phyloP scores from a whole-genome alignment of 2,329 filamentous ascomycete species.

The Penicillium sp. region DNA sequence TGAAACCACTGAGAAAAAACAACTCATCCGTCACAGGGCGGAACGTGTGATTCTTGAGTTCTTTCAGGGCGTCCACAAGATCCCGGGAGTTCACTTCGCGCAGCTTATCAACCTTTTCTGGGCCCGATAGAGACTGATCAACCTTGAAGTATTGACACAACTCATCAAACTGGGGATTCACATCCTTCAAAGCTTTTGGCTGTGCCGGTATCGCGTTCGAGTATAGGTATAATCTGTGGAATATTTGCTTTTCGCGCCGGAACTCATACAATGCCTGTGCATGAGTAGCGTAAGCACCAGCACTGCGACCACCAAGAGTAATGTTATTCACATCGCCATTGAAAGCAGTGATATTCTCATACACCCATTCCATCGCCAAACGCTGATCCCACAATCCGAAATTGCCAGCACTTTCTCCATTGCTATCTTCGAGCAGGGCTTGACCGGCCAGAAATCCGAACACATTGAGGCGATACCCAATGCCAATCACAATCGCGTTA shows the following conservation, averaged over 20 bases:
- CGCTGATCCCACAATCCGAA: constrained; percentile 18
- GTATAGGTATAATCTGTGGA: background rate
- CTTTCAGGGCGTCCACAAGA: constrained; percentile 35
- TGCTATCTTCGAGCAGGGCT: background rate
- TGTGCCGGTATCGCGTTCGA: background rate
- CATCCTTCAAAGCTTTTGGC: background rate
- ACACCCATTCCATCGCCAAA: constrained; percentile 31
- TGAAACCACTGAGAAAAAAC: constrained; percentile 42
- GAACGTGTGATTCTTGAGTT: constrained; percentile 48
- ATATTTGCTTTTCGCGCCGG: background rate
- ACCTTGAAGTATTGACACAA: constrained; percentile 31
- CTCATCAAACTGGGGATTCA: background rate
- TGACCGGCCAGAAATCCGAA: background rate
- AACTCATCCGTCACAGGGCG: constrained; percentile 45
- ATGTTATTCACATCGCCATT: constrained; percentile 34
- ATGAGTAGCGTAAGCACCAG: background rate
- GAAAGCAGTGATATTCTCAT: constrained; percentile 35
- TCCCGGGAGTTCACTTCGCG: constrained; percentile 32
- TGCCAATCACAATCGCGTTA: background rate
- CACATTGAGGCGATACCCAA: background rate
- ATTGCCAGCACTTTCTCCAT: background rate
- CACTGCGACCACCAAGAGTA: background rate
- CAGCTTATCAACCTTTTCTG: constrained; percentile 34
- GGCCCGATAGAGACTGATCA: constrained; percentile 13
- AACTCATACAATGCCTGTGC: background rate